Percentiles rank a stretch among this genome's conserved stretches.
phyloP scores from a whole-genome alignment of 202 grass and related monocot genomes.

The Bolboschoenoplectus hybrid region DNA sequence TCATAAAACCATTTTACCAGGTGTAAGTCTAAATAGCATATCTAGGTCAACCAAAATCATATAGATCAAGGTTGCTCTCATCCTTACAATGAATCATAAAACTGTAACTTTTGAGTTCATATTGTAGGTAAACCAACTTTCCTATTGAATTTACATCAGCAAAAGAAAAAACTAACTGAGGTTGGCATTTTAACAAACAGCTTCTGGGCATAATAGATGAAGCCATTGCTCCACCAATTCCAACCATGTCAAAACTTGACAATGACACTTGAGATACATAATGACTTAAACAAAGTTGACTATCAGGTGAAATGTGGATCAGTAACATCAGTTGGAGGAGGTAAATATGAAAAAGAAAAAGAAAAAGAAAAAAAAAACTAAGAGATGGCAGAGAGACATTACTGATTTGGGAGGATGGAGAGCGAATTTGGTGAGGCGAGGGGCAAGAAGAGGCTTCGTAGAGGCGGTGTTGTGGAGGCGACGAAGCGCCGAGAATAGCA shows the following conservation, averaged over 20 bases:
- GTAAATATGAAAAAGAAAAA: neutral
- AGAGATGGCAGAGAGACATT: neutral
- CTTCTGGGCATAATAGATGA: neutral
- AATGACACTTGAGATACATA: neutral
- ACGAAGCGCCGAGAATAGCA: constrained; percentile 36
- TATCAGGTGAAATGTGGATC: neutral
- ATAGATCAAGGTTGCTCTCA: neutral
- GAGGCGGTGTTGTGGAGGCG: constrained; percentile 40
- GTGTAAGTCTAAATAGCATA: neutral
- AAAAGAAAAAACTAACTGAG: neutral
- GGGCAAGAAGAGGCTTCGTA: constrained; percentile 29
- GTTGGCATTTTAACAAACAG: constrained; percentile 7
- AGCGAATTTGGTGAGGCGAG: constrained; percentile 55
- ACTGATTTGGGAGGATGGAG: constrained; percentile 62
- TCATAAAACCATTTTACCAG: neutral
- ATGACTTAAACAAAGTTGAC: constrained; percentile 8
- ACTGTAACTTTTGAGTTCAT: neutral
- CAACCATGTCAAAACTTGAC: neutral
- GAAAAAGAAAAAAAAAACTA: neutral
- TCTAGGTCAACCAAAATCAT: neutral
- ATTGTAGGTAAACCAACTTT: neutral
- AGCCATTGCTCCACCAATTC: neutral
- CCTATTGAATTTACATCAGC: neutral
- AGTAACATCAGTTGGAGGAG: neutral
- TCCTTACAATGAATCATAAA: neutral